Evolutionary conservation across 169 alveolate genomes (phyloP).

Genomic region (Eimeria maxima): DNA sequence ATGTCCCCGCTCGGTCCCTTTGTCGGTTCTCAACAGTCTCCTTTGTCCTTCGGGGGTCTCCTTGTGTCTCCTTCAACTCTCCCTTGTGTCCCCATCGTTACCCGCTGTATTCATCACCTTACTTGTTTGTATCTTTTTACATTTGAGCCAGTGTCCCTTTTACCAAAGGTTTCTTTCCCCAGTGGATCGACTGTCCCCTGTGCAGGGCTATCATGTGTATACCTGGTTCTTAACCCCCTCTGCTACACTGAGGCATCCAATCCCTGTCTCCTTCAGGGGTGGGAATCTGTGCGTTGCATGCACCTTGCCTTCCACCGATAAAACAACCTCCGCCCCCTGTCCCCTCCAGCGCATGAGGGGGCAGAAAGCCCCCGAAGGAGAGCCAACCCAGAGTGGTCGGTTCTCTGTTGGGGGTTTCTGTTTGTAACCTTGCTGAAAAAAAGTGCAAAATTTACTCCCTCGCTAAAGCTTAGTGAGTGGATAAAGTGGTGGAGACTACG

Average conservation of each 20-base stretch:
- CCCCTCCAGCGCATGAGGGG: background rate
- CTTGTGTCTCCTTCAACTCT: background rate
- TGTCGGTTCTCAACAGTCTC: background rate
- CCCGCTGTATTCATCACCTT: background rate
- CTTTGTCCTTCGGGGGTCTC: background rate
- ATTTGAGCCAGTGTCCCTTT: background rate
- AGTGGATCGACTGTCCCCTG: background rate
- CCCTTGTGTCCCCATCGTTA: background rate
- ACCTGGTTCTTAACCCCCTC: background rate
- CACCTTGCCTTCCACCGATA: background rate
- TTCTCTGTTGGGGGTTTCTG: too few relatives aligned
- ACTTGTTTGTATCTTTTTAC: background rate
- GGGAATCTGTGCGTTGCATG: background rate
- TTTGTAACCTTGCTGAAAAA: too few relatives aligned
- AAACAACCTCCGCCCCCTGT: background rate
- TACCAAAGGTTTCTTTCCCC: background rate
- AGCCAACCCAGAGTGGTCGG: background rate
- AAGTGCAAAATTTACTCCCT: too few relatives aligned
- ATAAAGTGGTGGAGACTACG: too few relatives aligned
- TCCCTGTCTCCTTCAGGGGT: background rate
- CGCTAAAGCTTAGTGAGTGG: too few relatives aligned
- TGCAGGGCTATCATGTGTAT: background rate
- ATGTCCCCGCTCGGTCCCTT: too few relatives aligned
- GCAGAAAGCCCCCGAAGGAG: background rate
- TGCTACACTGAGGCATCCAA: background rate